Conservation (phyloP, 2,329 filamentous ascomycete genomes). For the Dactylellina cionopaga region DNA sequence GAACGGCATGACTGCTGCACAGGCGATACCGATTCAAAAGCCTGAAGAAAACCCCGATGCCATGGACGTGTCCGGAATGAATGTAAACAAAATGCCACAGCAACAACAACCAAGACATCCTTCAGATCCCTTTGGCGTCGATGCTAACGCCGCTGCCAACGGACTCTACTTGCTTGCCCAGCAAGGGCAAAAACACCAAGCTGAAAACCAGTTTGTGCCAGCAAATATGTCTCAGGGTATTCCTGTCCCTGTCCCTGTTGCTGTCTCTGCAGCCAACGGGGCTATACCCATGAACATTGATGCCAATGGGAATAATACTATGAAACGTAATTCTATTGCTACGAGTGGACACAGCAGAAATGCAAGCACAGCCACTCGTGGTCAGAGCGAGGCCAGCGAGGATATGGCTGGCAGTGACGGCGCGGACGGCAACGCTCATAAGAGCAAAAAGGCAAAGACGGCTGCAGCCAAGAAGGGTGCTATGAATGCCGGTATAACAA, state of each 20-base stretch:
- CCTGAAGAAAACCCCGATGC: slow-evolving; percentile 59
- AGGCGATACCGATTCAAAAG: slow-evolving; percentile 65
- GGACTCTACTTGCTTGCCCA: slow-evolving; percentile 90
- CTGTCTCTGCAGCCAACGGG: slow-evolving; percentile 15
- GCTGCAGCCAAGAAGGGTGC: slow-evolving; percentile 41
- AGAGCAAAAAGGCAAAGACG: slow-evolving; percentile 40
- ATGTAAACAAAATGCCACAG: slow-evolving; percentile 59
- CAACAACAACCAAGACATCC: slow-evolving; percentile 60
- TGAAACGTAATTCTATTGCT: slow-evolving; percentile 45
- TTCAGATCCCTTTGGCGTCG: slow-evolving; percentile 80
- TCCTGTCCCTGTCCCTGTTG: slow-evolving; percentile 22
- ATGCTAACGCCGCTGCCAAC: slow-evolving; percentile 92
- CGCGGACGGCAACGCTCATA: slow-evolving; percentile 1
- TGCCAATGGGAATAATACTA: slow-evolving; percentile 9
- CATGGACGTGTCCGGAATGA: slow-evolving; percentile 56
- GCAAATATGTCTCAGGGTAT: slow-evolving; percentile 40
- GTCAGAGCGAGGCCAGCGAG: slow-evolving; percentile 46
- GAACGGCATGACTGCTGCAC: slow-evolving; percentile 57
- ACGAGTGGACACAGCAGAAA: slow-evolving; percentile 46
- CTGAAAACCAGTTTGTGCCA: slow-evolving; percentile 62
- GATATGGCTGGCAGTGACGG: slow-evolving; percentile 45
- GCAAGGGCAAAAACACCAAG: slow-evolving; percentile 68
- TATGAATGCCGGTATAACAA: slow-evolving; percentile 26
- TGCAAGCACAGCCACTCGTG: slow-evolving; percentile 42
- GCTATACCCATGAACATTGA: slow-evolving; percentile 46